These are phyloP conservation scores for Helenozyma baotianmanensis DNA, from an alignment of 805 yeast species.

Conservation along the genomic window DNA sequence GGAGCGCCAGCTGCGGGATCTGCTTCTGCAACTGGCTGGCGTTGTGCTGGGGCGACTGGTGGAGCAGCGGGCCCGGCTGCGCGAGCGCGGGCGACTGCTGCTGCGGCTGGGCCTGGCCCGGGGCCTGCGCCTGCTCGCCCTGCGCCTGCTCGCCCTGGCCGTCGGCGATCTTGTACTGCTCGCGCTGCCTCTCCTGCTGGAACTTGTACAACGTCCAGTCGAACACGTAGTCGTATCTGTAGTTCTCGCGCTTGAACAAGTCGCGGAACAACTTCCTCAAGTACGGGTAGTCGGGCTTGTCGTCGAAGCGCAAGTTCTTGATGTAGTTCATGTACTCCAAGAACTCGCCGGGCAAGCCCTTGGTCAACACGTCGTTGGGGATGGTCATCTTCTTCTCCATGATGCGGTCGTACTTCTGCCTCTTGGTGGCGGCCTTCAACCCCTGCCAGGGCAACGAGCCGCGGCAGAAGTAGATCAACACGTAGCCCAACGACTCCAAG, in stretches of 20 bases:
- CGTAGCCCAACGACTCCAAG: constrained; percentile 19
- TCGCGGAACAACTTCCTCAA: constrained; percentile 87
- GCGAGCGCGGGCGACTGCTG: constrained; percentile 2
- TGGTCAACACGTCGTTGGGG: constrained; percentile 18
- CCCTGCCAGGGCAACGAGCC: constrained; percentile 22
- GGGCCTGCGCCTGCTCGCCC: constrained; percentile 17
- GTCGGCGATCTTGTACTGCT: constrained; percentile 32
- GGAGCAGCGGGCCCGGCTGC: constrained; percentile 3
- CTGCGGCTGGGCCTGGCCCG: constrained; percentile 10
- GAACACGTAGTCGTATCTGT: constrained; percentile 88
- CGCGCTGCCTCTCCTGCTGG: constrained; percentile 54
- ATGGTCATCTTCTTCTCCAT: constrained; percentile 22
- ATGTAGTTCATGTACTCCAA: constrained; percentile 83
- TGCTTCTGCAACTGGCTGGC: constrained; percentile 5
- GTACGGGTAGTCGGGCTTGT: constrained; percentile 90
- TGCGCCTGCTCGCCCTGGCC: constrained; percentile 19
- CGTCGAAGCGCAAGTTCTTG: constrained; percentile 88
- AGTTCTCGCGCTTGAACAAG: constrained; percentile 79
- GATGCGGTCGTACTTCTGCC: constrained; percentile 20
- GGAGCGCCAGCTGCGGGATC: constrained; percentile 3
- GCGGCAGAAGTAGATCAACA: constrained; percentile 18
- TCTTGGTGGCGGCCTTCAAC: constrained; percentile 19
- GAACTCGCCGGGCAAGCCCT: constrained; percentile 87
- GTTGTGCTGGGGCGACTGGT: constrained; percentile 3
- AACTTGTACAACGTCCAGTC: constrained; percentile 94